Base-by-base conservation (phyloP, 352 stramenopile species). In the Globisporangium camurandrum region DNA sequence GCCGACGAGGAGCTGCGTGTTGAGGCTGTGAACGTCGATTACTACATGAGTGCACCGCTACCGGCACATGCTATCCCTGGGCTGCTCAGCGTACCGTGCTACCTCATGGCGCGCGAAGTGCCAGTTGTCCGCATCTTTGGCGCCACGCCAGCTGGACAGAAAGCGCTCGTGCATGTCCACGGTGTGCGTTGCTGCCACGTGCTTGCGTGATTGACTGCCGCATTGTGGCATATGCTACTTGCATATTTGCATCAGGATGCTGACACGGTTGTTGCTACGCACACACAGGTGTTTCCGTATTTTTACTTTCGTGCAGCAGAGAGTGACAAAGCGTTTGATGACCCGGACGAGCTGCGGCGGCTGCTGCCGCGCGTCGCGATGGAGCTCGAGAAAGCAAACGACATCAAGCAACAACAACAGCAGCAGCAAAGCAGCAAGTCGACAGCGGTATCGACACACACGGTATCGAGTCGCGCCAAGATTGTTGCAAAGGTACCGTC, bases 111-210 rank as follows among this genome's bases (percentile, higher is more conserved):
- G 40, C 62, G 59, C 12, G 67, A 79, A 19, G 84, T 94, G 43
- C 88, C 88, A 16, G 83, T 97, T 10, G 64, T 96, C 40, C 88
- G 86, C 31, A 73, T 97, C 31, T 96, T 95, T 38, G 88, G 88
- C 36, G 80, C 84, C 37, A 97, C 87, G 16, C 84, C 83, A 6
- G 87, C 84, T 17, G 88, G 88, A 14, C 87, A 96, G 61, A 97
- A 95, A 66, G 56, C 83, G 30, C 87, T 90, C 23, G 62, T 96
- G 36, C 88, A 96, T 58, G 54, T 97, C 30, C 88, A 97, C 42
- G 88, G 88, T 7, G 86, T 95, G 8, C 33, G n/a, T n/a, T n/a
- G n/a, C n/a, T n/a, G n/a, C n/a, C n/a, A n/a, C n/a, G 46, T 49
- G 12, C 22, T 1, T 41, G 38, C 6, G 4, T 54, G 5, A n/a